Evolutionary conservation across 2,329 filamentous ascomycete species (phyloP), one percentile per base, ranked within the genome.

Genomic region (Onygena corvina): DNA sequence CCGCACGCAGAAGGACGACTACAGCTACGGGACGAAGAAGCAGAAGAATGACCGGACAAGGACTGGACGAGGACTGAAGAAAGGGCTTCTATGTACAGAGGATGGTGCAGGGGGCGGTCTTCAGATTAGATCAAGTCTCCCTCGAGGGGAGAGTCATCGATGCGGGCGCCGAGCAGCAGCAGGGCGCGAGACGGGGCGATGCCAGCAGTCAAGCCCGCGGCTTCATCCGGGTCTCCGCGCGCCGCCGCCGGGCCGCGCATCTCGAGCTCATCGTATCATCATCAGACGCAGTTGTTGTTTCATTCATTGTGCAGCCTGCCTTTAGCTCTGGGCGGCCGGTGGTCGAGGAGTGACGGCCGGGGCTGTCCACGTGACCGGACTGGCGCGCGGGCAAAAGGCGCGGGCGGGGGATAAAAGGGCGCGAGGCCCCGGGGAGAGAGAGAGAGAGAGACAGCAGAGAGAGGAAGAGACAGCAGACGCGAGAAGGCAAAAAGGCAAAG

Each of bases 61-160:
- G 2, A 36, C 2, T 2, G n/a, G n/a, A 14, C 9, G n/a, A 20
- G 9, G n/a, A 36, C 2, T 36, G 14, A 7, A 36, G 6, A 14
- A 36, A 36, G 18, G n/a, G 34, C n/a, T n/a, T n/a, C n/a, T n/a
- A n/a, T n/a, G n/a, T n/a, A n/a, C n/a, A 14, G 18, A 36, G n/a
- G n/a, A 36, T 7, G 34, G n/a, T 36, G 14, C 27, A 29, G 27
- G 11, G 11, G 27, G n/a, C n/a, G 14, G 18, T 11, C n/a, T 7
- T 14, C 34, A 20, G n/a, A 36, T 49, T 25, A 48, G 20, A 31
- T 14, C 11, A 25, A 42, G 30, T 27, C 6, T 33, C 25, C 48
- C 47, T 45, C 31, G 46, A 55, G 36, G 52, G 53, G 8, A 49
- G 46, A 29, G 27, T 29, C 27, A 29, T 5, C 27, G 27, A 29